Evolutionary conservation across 202 grass and related monocot genomes (phyloP).

Genomic region (Panicum virgatum): DNA sequence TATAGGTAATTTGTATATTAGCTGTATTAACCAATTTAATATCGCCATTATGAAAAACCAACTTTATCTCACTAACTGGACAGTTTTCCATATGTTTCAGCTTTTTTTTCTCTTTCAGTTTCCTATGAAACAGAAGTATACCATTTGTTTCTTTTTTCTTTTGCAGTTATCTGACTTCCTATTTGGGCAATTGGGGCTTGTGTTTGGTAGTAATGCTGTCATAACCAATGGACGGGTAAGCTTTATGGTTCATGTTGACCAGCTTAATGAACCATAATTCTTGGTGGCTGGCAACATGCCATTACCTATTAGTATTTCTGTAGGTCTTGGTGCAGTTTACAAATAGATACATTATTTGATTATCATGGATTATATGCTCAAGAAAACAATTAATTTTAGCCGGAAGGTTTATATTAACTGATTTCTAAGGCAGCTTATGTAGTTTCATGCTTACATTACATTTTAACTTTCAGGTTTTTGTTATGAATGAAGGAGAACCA

Average conservation of each 20-base stretch:
- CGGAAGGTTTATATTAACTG: slow-evolving; percentile 10
- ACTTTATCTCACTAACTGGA: neutral
- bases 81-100: slow-evolving; percentile 16
- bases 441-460: slow-evolving; percentile 19
- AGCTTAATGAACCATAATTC: neutral
- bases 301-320: neutral
- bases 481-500: slow-evolving; percentile 64
- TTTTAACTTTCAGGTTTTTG: slow-evolving; percentile 69
- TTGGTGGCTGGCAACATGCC: slow-evolving; percentile 13
- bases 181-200: slow-evolving; percentile 68
- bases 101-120: slow-evolving; percentile 21
- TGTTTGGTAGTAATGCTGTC: slow-evolving; percentile 85
- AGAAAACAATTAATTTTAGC: slow-evolving; percentile 10
- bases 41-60: slow-evolving; percentile 10
- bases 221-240: slow-evolving; percentile 98
- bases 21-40: slow-evolving; percentile 2
- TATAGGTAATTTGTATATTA: slow-evolving; percentile 3
- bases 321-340: neutral
- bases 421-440: slow-evolving; percentile 21
- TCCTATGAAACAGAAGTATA: slow-evolving; percentile 26
- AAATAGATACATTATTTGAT: neutral
- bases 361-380: neutral
- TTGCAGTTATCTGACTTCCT: slow-evolving; percentile 76
- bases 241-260: slow-evolving; percentile 32
- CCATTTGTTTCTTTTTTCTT: slow-evolving; percentile 30